phyloP scores from a whole-genome alignment of 495 filamentous ascomycete genomes.

The Haplographium delicatum region DNA sequence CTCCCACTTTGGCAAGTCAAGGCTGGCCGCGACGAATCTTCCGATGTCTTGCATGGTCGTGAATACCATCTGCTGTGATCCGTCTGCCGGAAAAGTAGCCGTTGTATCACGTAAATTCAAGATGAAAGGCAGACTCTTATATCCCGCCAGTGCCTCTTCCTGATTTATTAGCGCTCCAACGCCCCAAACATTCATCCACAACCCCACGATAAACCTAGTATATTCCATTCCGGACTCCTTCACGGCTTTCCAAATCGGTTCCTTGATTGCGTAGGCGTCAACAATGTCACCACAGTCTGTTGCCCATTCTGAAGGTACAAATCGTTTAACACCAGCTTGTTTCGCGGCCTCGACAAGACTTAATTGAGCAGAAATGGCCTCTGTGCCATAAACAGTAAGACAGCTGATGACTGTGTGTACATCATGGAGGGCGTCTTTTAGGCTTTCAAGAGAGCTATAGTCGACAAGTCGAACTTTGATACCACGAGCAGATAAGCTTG shows the following conservation, averaged over 20 bases:
- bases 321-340: conserved; percentile 1
- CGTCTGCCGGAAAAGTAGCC: background rate
- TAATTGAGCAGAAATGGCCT: background rate
- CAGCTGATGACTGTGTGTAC: conserved; percentile 9
- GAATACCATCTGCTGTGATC: conserved; percentile 3
- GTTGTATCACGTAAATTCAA: background rate
- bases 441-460: background rate
- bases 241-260: background rate
- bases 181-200: conserved; percentile 5
- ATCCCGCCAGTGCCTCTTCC: background rate
- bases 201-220: conserved; percentile 1
- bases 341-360: background rate
- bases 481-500: background rate
- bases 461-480: background rate
- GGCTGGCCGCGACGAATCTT: conserved; percentile 1
- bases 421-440: background rate
- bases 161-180: background rate
- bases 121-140: background rate
- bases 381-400: background rate
- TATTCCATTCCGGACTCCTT: conserved; percentile 5
- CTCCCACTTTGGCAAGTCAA: background rate
- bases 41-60: background rate
- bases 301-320: conserved; percentile 7
- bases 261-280: background rate
- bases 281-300: background rate